Base-by-base conservation (phyloP, 371 early-diverging fungal species). In the Mucor velutinosus region DNA sequence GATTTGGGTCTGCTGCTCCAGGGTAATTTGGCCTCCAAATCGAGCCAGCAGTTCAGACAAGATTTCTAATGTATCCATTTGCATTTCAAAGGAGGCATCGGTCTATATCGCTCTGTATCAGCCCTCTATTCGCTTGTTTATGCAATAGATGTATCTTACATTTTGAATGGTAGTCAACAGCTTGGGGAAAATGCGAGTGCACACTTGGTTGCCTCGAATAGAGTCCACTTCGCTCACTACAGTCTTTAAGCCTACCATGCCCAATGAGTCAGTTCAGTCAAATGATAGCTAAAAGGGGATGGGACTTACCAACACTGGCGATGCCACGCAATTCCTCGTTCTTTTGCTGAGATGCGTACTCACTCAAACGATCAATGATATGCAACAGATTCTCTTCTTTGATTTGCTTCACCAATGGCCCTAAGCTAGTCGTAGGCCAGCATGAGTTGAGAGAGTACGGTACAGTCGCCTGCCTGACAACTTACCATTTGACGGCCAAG, bases 401-500 rank as follows among this genome's bases (percentile, higher is more conserved):
- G 32, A 91, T 80, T 69, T 89, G 91, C 65, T 87, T 87, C 6
- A 92, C 92, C 12, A 94, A 81, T 6, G 94, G 92, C 0, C 87
- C 91, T 39, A 95, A 78, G 70, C 94, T 95, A 30, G 6, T 17
- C 11, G 14, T 17, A 35, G n/a, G 19, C 2, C 19, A 39, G 35
- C n/a, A 4, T 49, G n/a, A 61, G 49, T 14, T 4, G 30, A 21
- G 5, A 30, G 8, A 21, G 21, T 11, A 21, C 39, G 35, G 37
- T 10, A 21, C 21, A 23, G 47, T 19, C 0, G 10, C 11, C 17
- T 7, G 33, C 33, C 33, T 33, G 33, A 33, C 33, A 19, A n/a
- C 4, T 62, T 83, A 89, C 94, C 94, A 92, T 76, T 95, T 95
- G 35, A 94, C 93, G 21, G 97, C 95, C 71, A 95, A 72, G 76